Evolutionary conservation across 768 basidiomycete genomes (phyloP).

Genomic region (Hebeloma cylindrosporum): DNA sequence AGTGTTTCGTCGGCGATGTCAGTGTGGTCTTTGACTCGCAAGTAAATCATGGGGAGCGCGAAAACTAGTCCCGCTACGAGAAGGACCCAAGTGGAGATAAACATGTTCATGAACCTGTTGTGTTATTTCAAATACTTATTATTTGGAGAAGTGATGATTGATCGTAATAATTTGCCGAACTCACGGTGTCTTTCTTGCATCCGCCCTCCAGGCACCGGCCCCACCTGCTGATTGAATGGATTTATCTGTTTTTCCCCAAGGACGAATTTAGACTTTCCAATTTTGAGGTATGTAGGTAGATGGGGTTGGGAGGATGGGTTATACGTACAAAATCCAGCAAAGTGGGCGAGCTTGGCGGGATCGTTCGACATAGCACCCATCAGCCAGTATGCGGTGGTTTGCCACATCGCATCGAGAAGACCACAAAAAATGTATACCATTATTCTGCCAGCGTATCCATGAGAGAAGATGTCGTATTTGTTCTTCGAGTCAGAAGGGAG

Average conservation of each 20-base stretch:
- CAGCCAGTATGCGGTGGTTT: constrained; percentile 79
- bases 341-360: constrained; percentile 74
- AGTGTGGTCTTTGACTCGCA: constrained; percentile 63
- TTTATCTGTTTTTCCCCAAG: constrained; percentile 32
- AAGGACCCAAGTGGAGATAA: constrained; percentile 73
- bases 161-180: constrained; percentile 24
- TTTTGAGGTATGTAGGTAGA: too few species aligned
- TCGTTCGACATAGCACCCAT: constrained; percentile 88
- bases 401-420: constrained; percentile 82
- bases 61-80: constrained; percentile 63
- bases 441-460: constrained; percentile 52
- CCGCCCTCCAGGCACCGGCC: constrained; percentile 70
- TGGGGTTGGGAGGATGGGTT: not conserved
- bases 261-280: not conserved
- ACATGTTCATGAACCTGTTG: constrained; percentile 63
- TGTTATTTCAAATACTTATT: not conserved
- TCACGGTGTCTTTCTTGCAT: constrained; percentile 61
- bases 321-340: constrained; percentile 76
- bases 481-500: constrained; percentile 32
- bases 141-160: not conserved
- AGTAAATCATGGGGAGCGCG: constrained; percentile 73
- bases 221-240: constrained; percentile 77
- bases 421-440: constrained; percentile 74
- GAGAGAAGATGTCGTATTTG: constrained; percentile 62
- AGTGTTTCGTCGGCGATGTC: constrained; percentile 51